A percentile compares a stretch with the other conserved stretches of the same genome.
Evolutionary conservation across 2,329 filamentous ascomycete species (phyloP).

Genomic region (Arthrobotrys entomopaga): DNA sequence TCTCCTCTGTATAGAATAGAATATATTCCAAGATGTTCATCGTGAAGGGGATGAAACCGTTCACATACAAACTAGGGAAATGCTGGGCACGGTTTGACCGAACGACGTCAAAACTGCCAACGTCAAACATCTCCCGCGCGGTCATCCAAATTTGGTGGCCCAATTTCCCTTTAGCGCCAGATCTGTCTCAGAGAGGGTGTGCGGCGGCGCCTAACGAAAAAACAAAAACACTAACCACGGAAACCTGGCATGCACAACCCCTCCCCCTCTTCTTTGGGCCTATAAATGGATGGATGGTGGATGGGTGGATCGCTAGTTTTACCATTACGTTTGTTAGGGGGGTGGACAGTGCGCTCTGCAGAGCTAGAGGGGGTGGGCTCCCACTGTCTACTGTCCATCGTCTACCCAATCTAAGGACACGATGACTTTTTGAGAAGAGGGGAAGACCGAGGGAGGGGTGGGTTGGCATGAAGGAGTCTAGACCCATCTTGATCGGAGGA

Average conservation of each 20-base stretch:
- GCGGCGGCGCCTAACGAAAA: conserved; percentile 53
- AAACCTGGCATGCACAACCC: conserved; percentile 25
- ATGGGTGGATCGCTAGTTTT: neutral
- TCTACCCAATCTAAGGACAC: neutral
- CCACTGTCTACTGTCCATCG: neutral
- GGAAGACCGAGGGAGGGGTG: neutral
- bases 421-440: too few relatives aligned
- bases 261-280: conserved; percentile 9
- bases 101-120: conserved; percentile 35
- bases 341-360: conserved; percentile 29
- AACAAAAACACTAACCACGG: conserved; percentile 25
- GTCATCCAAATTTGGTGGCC: conserved; percentile 42
- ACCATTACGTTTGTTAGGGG: conserved; percentile 21
- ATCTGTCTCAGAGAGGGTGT: conserved; percentile 54
- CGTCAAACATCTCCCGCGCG: conserved; percentile 55
- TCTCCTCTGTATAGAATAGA: neutral
- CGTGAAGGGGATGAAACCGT: conserved; percentile 1
- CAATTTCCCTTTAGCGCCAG: conserved; percentile 51
- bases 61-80: neutral
- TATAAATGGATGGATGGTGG: conserved; percentile 10
- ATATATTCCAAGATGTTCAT: neutral
- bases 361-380: conserved; percentile 6
- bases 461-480: conserved; percentile 2
- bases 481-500: conserved; percentile 35
- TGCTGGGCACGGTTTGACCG: conserved; percentile 30